Conservation (phyloP, 192 early-diverging fungal genomes). For the Backusella liffmaniae region DNA sequence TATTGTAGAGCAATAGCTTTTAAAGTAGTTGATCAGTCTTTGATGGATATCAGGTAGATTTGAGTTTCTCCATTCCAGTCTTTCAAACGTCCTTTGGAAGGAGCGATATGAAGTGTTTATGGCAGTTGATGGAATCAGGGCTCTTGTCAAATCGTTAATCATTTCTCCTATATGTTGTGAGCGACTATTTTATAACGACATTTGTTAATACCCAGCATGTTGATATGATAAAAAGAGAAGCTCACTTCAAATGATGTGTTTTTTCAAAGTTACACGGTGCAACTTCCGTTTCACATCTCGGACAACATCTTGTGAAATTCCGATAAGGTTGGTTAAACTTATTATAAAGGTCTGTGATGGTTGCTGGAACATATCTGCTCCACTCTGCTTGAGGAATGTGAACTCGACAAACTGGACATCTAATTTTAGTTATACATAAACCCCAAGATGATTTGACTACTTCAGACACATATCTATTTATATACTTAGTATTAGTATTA, state of each 20-base stretch:
- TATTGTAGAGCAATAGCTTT: not conserved
- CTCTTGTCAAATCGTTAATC: not conserved
- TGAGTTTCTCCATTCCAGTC: conserved; percentile 3
- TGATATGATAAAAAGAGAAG: not conserved
- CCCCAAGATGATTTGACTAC: conserved; percentile 57
- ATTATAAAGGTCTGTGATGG: conserved; percentile 39
- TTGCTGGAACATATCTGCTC: conserved; percentile 50
- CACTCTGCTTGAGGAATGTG: conserved; percentile 45
- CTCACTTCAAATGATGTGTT: conserved; percentile 3
- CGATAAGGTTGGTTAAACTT: conserved; percentile 53
- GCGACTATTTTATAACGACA: not conserved
- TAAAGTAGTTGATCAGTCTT: not conserved
- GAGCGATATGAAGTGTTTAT: not conserved
- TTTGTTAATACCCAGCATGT: not conserved
- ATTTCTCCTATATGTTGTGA: not conserved
- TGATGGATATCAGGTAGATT: conserved; percentile 10
- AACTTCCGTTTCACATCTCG: conserved; percentile 43
- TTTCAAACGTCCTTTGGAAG: conserved; percentile 1
- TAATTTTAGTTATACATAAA: conserved; percentile 50
- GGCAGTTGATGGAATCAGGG: not conserved
- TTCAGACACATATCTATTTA: conserved; percentile 48
- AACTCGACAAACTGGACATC: conserved; percentile 54
- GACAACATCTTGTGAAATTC: conserved; percentile 46
- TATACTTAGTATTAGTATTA: not conserved
- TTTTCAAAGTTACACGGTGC: conserved; percentile 29